Conservation (phyloP, 257 asterid genomes). For the Solanum lycopersicoides region DNA sequence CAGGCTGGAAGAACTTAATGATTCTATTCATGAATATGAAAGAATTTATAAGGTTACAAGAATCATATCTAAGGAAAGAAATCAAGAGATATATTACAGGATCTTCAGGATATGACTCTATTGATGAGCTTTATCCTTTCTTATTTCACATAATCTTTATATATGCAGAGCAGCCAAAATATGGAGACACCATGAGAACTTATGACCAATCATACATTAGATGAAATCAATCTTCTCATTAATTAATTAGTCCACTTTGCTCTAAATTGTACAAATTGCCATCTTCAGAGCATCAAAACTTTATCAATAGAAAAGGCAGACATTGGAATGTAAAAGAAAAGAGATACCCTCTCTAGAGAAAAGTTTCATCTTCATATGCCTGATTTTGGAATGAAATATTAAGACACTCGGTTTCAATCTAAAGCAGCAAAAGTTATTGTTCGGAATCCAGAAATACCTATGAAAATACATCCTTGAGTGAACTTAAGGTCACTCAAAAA, state of each 20-base stretch:
- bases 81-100: constrained; percentile 25
- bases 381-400: background rate
- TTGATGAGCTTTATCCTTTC: background rate
- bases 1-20: background rate
- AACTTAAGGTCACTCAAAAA: background rate
- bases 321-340: background rate
- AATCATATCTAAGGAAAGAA: background rate
- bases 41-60: background rate
- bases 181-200: background rate
- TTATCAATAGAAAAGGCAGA: background rate
- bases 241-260: background rate
- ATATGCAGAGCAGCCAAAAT: background rate
- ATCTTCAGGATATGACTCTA: background rate
- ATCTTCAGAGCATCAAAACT: background rate
- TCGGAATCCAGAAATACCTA: background rate
- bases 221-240: background rate
- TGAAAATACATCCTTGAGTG: background rate
- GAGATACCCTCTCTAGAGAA: background rate
- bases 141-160: background rate
- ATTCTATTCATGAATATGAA: background rate
- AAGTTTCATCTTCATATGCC: background rate
- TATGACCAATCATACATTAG: background rate
- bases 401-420: background rate
- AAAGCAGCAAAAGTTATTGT: background rate
- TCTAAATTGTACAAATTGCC: background rate